phyloP scores from a whole-genome alignment of 345 rosid species.

The Gossypium arboreum region DNA sequence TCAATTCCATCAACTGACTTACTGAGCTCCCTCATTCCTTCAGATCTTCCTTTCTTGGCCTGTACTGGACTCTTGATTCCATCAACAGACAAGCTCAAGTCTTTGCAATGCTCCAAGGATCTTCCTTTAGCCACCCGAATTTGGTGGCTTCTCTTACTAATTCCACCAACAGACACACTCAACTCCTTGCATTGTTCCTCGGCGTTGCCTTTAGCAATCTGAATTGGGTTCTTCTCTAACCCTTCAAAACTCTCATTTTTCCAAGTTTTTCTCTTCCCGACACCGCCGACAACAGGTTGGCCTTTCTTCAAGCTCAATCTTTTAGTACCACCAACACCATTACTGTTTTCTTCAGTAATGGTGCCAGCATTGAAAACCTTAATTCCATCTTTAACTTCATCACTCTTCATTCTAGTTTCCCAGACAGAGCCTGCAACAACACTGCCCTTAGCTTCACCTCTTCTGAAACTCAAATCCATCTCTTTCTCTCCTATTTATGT shows the following conservation, averaged over 20 bases:
- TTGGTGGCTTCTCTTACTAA: conserved; percentile 26
- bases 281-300: conserved; percentile 19
- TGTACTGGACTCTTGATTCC: conserved; percentile 31
- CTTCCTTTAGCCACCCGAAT: conserved; percentile 27
- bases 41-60: conserved; percentile 33
- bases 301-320: conserved; percentile 24
- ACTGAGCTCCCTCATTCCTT: conserved; percentile 8
- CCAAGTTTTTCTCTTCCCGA: conserved; percentile 61
- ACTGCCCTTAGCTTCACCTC: conserved; percentile 29
- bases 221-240: conserved; percentile 34
- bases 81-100: conserved; percentile 22
- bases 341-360: neutral
- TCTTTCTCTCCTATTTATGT: conserved; percentile 1
- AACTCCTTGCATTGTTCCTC: conserved; percentile 20
- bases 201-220: conserved; percentile 31
- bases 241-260: conserved; percentile 46
- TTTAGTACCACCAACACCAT: conserved; percentile 8
- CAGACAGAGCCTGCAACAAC: conserved; percentile 69
- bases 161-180: conserved; percentile 32
- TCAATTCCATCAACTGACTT: conserved; percentile 27
- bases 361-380: conserved; percentile 41
- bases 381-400: conserved; percentile 57
- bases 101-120: conserved; percentile 19
- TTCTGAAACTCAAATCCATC: conserved; percentile 40
- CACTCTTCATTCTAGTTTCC: conserved; percentile 79